These are phyloP conservation scores for Sonneratia alba DNA, from an alignment of 345 rosid species.

Conservation along the genomic window DNA sequence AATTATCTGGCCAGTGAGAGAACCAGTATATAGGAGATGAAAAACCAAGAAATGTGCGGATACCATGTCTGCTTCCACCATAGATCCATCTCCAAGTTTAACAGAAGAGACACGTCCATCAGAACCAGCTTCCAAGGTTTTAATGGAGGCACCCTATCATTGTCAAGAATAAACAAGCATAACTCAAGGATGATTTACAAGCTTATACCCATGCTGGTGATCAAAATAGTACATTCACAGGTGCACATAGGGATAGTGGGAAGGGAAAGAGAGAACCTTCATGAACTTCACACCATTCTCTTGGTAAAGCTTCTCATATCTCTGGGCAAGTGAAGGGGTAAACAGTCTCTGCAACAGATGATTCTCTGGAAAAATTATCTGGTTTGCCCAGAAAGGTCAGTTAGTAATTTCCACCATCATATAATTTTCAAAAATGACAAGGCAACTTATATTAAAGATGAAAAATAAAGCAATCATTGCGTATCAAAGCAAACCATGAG, in stretches of 20 bases:
- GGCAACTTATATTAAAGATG: not conserved
- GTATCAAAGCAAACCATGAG: not conserved
- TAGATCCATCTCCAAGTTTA: slow-evolving; percentile 82
- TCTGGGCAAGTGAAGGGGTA: slow-evolving; percentile 82
- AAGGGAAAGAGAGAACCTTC: slow-evolving; percentile 35
- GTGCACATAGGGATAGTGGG: slow-evolving; percentile 6
- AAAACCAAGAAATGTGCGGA: not conserved
- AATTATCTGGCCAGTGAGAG: not conserved
- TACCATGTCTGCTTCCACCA: slow-evolving; percentile 72
- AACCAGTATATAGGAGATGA: not conserved
- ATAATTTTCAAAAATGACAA: not conserved
- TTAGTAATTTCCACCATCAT: not conserved
- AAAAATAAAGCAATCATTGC: not conserved
- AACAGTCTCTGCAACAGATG: slow-evolving; percentile 85
- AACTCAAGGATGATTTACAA: not conserved
- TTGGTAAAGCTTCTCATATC: slow-evolving; percentile 75
- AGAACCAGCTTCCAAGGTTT: slow-evolving; percentile 66
- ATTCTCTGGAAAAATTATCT: slow-evolving; percentile 78
- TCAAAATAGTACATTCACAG: not conserved
- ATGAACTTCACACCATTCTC: slow-evolving; percentile 67
- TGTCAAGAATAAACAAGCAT: slow-evolving; percentile 3
- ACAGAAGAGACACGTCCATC: slow-evolving; percentile 67
- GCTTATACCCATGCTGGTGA: not conserved
- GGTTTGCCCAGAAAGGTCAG: not conserved
- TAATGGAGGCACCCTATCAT: slow-evolving; percentile 59